Percentiles rank a stretch among this genome's conserved stretches.
Evolutionary conservation across 202 grass and related monocot species (phyloP).

Genomic region (Zoysia matrella): DNA sequence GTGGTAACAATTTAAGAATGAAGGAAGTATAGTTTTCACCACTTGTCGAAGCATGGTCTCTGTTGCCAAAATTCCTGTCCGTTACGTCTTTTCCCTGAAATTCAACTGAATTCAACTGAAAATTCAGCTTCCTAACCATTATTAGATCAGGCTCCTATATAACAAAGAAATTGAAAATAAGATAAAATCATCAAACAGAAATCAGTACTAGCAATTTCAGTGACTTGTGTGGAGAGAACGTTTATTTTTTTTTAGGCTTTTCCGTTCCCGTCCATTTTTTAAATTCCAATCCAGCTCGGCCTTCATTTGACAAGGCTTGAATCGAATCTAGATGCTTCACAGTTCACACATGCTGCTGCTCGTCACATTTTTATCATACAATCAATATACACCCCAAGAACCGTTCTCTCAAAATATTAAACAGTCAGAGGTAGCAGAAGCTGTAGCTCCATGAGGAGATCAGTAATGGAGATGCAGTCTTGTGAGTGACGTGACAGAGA

Average conservation of each 20-base stretch:
- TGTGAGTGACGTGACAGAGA: neutral
- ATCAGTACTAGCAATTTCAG: too few relatives aligned
- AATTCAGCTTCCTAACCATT: too few relatives aligned
- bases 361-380: neutral
- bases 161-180: too few relatives aligned
- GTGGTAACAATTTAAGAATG: too few relatives aligned
- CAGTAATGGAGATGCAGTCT: neutral
- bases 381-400: neutral
- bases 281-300: neutral
- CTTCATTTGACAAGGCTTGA: neutral
- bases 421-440: neutral
- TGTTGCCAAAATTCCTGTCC: too few relatives aligned
- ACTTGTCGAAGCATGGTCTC: too few relatives aligned
- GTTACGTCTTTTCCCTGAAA: too few relatives aligned
- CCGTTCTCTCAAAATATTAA: neutral
- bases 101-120: too few relatives aligned
- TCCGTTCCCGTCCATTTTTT: neutral
- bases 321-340: neutral
- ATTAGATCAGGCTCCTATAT: too few relatives aligned
- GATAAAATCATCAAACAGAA: too few relatives aligned
- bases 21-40: too few relatives aligned
- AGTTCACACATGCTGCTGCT: neutral
- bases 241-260: neutral
- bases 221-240: too few relatives aligned
- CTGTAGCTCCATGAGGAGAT: neutral